A percentile compares a stretch with the other conserved stretches of the same genome.
Evolutionary conservation across 2,329 filamentous ascomycete genomes (phyloP).

Genomic region (Camillea tinctor): DNA sequence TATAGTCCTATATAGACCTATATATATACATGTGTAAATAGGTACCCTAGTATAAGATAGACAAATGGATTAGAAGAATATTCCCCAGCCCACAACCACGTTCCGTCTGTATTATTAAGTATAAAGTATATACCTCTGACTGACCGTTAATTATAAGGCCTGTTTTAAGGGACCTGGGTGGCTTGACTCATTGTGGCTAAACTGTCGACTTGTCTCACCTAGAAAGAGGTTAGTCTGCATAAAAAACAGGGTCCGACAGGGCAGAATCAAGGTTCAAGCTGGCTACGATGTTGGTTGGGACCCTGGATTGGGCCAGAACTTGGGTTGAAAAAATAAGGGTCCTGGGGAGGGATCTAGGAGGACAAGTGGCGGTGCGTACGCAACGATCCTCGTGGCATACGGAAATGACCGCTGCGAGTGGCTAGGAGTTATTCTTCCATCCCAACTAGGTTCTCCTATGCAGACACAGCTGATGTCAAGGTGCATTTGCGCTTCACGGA

Average conservation of each 20-base stretch:
- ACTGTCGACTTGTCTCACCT: conserved; percentile 12
- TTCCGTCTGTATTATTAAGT: conserved; percentile 3
- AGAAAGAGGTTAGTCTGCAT: conserved; percentile 9
- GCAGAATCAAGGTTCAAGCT: conserved; percentile 21
- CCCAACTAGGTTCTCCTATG: background rate
- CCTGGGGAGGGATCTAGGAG: background rate
- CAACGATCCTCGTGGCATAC: conserved; percentile 13
- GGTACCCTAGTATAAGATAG: no score
- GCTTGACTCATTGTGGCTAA: conserved; percentile 35
- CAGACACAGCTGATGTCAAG: background rate
- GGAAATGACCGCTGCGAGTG: conserved; percentile 23
- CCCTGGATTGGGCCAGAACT: background rate
- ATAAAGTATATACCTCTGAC: background rate
- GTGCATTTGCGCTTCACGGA: background rate
- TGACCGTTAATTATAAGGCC: conserved; percentile 18
- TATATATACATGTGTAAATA: no score
- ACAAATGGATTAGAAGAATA: background rate
- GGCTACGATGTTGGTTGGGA: background rate
- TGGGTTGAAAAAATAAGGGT: conserved; percentile 5
- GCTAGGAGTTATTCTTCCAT: background rate
- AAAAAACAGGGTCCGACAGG: conserved; percentile 23
- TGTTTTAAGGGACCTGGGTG: conserved; percentile 28
- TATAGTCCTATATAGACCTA: no score
- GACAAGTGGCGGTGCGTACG: conserved; percentile 32
- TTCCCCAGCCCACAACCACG: background rate